Evolutionary conservation across 2,329 filamentous ascomycete genomes (phyloP), one percentile per base, ranked within the genome.

Genomic region (Aureobasidium pullulans): DNA sequence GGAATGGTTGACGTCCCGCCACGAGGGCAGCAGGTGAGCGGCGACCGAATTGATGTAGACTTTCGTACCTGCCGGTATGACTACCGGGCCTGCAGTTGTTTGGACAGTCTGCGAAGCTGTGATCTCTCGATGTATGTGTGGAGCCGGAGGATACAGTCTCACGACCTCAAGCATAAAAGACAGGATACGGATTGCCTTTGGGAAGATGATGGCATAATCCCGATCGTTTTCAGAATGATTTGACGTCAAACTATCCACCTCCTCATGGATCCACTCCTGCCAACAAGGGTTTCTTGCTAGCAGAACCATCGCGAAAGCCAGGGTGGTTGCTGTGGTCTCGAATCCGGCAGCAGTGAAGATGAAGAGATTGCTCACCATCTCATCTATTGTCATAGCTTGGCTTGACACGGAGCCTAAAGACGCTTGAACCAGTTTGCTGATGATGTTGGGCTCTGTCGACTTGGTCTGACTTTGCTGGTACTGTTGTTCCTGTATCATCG

Each of bases 261-360:
- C 81, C 57, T 78, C 78, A 8, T 69, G 68, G 3, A 83, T 64
- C 79, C 81, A 83, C 3, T 74, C 72, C 66, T 84, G 81, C 69
- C 76, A 77, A 54, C 78, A 66, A 0, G 78, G 77, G 60, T 79
- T 69, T 1, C 72, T 66, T 1, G 78, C 74, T 0, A 42, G 4
- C 39, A 42, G 83, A 1, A 73, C 71, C n/a, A 81, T 64, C 2
- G 77, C 75, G 62, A 77, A 83, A 0, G 75, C 72, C 47, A 83
- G 71, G 0, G 77, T 78, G 54, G 78, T 79, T 2, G 79, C 77
- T 0, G 78, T 80, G 0, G 76, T 78, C 61, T 81, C 76, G 62
- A 77, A 77, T 2, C 78, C 78, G 4, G 77, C 77, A 2, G 69
- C 67, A 8, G 71, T 79, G 64, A 79, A 77, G 36, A 78, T 67